Evolutionary conservation across 345 rosid species (phyloP).

Genomic region (Salix suchowensis): DNA sequence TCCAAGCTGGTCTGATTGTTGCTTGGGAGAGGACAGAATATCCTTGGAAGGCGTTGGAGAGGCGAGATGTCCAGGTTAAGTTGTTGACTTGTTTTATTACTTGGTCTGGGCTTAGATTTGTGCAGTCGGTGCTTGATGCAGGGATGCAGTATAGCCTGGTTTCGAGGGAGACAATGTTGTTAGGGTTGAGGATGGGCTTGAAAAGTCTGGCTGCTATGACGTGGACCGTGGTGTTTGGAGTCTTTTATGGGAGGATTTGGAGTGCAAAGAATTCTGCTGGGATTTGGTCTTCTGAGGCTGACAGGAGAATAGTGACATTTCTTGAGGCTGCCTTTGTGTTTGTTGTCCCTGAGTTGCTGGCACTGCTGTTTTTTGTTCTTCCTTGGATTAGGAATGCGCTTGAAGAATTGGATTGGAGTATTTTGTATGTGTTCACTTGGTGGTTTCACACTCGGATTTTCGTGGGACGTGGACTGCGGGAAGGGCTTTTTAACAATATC

Average conservation of each 20-base stretch:
- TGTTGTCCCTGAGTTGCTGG: slow-evolving; percentile 68
- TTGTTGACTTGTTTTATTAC: slow-evolving; percentile 79
- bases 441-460: slow-evolving; percentile 80
- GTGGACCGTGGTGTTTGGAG: slow-evolving; percentile 72
- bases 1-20: slow-evolving; percentile 70
- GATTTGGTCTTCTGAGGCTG: slow-evolving; percentile 57
- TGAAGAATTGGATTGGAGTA: slow-evolving; percentile 62
- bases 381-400: slow-evolving; percentile 79
- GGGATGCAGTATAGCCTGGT: slow-evolving; percentile 89
- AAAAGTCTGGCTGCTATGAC: slow-evolving; percentile 57
- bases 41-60: slow-evolving; percentile 57
- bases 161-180: slow-evolving; percentile 52
- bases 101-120: slow-evolving; percentile 67
- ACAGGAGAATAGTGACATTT: slow-evolving; percentile 49
- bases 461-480: slow-evolving; percentile 88
- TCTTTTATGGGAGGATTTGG: slow-evolving; percentile 81
- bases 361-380: slow-evolving; percentile 59
- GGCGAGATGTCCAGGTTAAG: slow-evolving; percentile 51
- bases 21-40: slow-evolving; percentile 51
- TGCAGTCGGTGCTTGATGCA: slow-evolving; percentile 72
- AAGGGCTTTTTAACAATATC: slow-evolving; percentile 70
- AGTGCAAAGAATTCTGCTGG: slow-evolving; percentile 57
- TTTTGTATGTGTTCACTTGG: slow-evolving; percentile 66
- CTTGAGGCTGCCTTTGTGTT: slow-evolving; percentile 63
- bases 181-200: slow-evolving; percentile 70